Evolutionary conservation across 177 flowering plant species (phyloP).

Genomic region (Vitis hybrid): DNA sequence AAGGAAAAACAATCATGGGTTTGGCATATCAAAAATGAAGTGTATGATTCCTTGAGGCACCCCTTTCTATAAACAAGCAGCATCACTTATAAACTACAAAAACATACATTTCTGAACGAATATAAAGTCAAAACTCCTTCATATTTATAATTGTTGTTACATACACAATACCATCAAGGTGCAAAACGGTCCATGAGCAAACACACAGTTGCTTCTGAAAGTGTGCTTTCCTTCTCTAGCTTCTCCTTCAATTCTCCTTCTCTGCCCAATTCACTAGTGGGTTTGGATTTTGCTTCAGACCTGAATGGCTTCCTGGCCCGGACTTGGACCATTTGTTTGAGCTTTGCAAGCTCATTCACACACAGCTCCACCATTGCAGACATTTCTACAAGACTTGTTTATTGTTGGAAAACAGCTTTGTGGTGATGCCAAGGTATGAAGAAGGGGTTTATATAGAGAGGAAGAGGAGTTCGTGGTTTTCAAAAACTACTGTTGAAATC

Average conservation of each 20-base stretch:
- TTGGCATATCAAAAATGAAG: too few species aligned
- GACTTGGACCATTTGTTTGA: conserved; percentile 24
- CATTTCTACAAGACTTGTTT: conserved; percentile 18
- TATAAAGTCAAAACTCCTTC: background rate
- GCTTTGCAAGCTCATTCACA: conserved; percentile 36
- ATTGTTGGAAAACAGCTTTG: background rate
- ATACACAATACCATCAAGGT: conserved; percentile 27
- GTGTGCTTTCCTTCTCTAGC: conserved; percentile 9
- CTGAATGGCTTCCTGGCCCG: conserved; percentile 9
- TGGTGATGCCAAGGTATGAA: too few species aligned
- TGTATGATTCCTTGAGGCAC: too few species aligned
- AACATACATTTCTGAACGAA: background rate
- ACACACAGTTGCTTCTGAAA: conserved; percentile 51
- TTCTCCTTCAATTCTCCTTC: too few species aligned
- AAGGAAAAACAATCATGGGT: too few species aligned
- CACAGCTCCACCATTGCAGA: conserved; percentile 40
- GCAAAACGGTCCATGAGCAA: conserved; percentile 69
- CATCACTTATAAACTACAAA: background rate
- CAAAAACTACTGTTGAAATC: background rate
- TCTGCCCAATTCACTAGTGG: too few species aligned
- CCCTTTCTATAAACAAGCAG: too few species aligned
- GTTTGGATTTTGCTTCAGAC: conserved; percentile 9
- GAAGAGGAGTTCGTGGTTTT: background rate
- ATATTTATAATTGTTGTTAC: background rate
- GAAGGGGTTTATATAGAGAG: conserved; percentile 15